These are phyloP conservation scores for Candida anglica DNA, from an alignment of 805 yeast species.

Conservation along the genomic window DNA sequence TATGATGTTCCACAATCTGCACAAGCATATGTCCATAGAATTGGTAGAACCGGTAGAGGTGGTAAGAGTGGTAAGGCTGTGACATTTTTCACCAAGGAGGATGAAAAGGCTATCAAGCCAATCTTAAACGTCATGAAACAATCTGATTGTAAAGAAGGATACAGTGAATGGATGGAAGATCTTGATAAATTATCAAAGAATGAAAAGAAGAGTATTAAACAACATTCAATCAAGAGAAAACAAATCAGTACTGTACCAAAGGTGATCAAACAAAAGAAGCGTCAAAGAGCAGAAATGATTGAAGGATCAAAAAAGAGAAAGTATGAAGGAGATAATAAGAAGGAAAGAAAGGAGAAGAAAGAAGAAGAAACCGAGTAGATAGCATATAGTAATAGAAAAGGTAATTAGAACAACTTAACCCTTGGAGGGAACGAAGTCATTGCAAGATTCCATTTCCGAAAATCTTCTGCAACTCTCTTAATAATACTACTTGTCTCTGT, in stretches of 20 bases:
- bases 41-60: conserved; percentile 98
- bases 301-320: conserved; percentile 68
- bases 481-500: background rate
- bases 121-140: conserved; percentile 94
- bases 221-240: conserved; percentile 57
- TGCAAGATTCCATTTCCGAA: background rate
- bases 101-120: conserved; percentile 67
- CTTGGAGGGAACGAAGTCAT: too few species aligned
- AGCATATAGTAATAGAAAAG: too few species aligned
- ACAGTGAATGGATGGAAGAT: conserved; percentile 79
- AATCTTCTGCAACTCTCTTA: background rate
- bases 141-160: conserved; percentile 64
- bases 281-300: conserved; percentile 65
- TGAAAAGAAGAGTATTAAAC: conserved; percentile 59
- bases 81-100: conserved; percentile 92
- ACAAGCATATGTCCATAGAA: conserved; percentile 94
- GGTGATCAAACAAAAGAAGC: conserved; percentile 59
- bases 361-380: background rate
- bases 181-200: conserved; percentile 60
- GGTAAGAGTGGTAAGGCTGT: conserved; percentile 84
- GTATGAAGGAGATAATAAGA: conserved; percentile 7
- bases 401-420: too few species aligned
- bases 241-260: conserved; percentile 83
- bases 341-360: background rate
- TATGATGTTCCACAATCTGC: conserved; percentile 95